Conservation (phyloP, 2,329 filamentous ascomycete genomes). For the Phialemonium atrogriseum region DNA sequence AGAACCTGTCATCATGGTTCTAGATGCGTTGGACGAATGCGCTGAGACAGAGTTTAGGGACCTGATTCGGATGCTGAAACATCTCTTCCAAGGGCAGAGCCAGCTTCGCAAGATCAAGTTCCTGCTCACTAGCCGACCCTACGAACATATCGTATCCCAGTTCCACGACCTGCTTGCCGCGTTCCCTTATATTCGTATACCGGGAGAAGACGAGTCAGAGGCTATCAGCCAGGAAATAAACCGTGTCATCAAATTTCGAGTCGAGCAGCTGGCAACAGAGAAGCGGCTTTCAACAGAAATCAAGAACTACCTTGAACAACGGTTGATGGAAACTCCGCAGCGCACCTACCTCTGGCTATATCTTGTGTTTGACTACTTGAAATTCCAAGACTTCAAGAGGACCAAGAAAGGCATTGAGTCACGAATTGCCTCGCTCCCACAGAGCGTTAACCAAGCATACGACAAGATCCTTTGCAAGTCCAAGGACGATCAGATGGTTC, state of each 20-base stretch:
- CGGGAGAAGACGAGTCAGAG: conserved; percentile 19
- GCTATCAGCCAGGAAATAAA: too few relatives aligned
- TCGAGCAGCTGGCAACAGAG: too few relatives aligned
- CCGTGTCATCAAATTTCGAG: too few relatives aligned
- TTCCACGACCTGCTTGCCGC: conserved; percentile 14
- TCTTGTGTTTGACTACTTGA: too few relatives aligned
- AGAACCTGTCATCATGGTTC: conserved; percentile 22
- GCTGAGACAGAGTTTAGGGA: too few relatives aligned
- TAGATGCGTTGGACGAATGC: conserved; percentile 35
- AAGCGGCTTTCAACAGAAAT: too few relatives aligned
- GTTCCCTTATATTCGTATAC: conserved; percentile 20
- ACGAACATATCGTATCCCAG: conserved; percentile 14
- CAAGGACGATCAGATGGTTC: not conserved
- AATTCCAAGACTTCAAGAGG: too few relatives aligned
- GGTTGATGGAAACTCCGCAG: too few relatives aligned
- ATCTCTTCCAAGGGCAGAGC: not conserved
- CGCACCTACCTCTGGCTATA: too few relatives aligned
- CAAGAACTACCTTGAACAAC: too few relatives aligned
- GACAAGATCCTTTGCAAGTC: conserved; percentile 17
- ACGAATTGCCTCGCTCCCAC: conserved; percentile 17
- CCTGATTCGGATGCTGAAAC: not conserved
- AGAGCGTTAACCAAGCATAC: conserved; percentile 20
- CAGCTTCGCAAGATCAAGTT: conserved; percentile 15
- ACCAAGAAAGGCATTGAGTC: too few relatives aligned
- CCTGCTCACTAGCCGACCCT: conserved; percentile 26